Base-by-base conservation (phyloP, 2,329 filamentous ascomycete genomes). In the Ophiostoma sp. region DNA sequence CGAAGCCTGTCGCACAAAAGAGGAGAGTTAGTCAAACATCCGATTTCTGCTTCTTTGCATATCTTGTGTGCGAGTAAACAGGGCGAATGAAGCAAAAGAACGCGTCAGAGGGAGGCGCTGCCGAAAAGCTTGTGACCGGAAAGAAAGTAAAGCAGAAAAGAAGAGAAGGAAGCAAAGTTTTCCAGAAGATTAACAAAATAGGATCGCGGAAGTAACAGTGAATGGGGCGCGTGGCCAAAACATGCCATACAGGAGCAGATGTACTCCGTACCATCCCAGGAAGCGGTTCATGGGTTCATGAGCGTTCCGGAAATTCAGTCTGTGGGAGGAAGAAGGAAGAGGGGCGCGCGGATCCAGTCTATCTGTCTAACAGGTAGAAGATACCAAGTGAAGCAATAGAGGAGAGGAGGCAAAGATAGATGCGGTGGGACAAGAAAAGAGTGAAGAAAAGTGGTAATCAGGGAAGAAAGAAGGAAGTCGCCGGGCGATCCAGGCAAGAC, bases 11-110 rank as follows among this genome's bases (percentile, higher is more conserved):
- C 25, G 66, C 59, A 75, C 74, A 68, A 33, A 33, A 45, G 33
- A 71, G 50, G 28, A 55, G 39, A 61, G 69, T 75, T 70, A 75
- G 75, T 73, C 59, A 70, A 28, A 73, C 70, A 45, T 68, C 19
- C 69, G 52, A 48, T 72, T 50, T 25, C 36, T 45, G 61, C 48
- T 72, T 70, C 45, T 70, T 70, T 22, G 71, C 28, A 25, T 33
- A 55, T 12, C 31, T 66, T 59, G 55, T 63, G 69, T 61, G 55
- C 28, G 31, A 36, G 39, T 42, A 3, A 72, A 68, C 45, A 73
- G 25, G 22, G 28, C 19, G 1, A 31, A 28, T 45, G 52, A 69
- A 55, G 48, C 17, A 74, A 31, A 71, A 70, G 11, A 71, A 63
- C 48, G n/a, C 52, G 45, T 17, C 15, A 31, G 48, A 64, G 25